A percentile compares a stretch with the other conserved stretches of the same genome.
Conservation (phyloP, 306 rosid species). For the Medicago arabica region DNA sequence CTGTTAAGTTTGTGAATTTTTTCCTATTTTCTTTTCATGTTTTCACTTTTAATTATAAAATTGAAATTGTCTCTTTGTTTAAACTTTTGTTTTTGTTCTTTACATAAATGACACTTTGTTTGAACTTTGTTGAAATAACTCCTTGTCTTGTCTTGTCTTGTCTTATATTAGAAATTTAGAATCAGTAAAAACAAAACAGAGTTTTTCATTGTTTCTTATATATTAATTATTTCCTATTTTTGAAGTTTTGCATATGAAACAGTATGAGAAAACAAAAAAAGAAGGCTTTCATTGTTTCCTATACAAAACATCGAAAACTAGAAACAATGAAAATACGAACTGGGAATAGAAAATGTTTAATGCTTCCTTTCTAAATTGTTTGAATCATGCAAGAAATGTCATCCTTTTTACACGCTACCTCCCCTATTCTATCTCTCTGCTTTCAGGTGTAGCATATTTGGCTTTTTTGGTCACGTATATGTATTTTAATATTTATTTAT, state of each 20-base stretch:
- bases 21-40: constrained; percentile 1
- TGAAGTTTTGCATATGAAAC: constrained; percentile 1
- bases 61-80: background rate
- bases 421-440: background rate
- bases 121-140: background rate
- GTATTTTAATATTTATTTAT: constrained; percentile 2
- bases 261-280: background rate
- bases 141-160: too few species aligned
- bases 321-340: background rate
- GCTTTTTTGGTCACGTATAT: background rate
- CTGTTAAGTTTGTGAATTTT: background rate
- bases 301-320: background rate
- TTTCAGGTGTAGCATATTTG: constrained; percentile 24
- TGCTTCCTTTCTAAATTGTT: constrained; percentile 22
- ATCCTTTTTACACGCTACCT: background rate
- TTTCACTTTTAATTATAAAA: background rate
- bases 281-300: background rate
- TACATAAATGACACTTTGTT: background rate
- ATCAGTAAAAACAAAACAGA: background rate
- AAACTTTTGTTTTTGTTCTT: background rate
- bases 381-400: constrained; percentile 24
- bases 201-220: background rate
- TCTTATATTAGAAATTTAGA: background rate
- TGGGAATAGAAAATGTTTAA: background rate
- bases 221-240: background rate